phyloP scores from a whole-genome alignment of 176 grass and related monocot species.

The Oryza rufipogon region DNA sequence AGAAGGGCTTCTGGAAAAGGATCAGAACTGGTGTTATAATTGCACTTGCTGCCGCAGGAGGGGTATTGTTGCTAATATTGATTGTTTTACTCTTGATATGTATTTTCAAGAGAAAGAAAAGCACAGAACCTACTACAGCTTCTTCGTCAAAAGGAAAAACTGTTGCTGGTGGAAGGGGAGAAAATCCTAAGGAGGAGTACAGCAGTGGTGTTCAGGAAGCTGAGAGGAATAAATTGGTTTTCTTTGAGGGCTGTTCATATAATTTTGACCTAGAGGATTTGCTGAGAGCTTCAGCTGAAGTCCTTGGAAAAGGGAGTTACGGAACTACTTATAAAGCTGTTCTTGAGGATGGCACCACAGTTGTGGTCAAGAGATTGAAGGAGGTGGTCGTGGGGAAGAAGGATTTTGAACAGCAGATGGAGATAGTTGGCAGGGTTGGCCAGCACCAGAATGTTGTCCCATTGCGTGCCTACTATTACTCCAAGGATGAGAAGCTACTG shows the following conservation, averaged over 20 bases:
- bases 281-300: constrained; percentile 92
- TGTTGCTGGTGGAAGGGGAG: constrained; percentile 56
- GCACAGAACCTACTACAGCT: constrained; percentile 45
- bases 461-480: constrained; percentile 95
- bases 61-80: constrained; percentile 67
- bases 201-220: constrained; percentile 93
- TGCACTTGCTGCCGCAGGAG: constrained; percentile 64
- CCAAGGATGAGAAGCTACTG: constrained; percentile 96
- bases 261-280: constrained; percentile 99
- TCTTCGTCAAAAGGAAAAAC: constrained; percentile 75
- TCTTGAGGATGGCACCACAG: constrained; percentile 92
- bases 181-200: constrained; percentile 87
- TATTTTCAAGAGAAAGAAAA: constrained; percentile 72
- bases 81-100: constrained; percentile 64
- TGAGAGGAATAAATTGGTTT: constrained; percentile 91
- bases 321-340: constrained; percentile 97
- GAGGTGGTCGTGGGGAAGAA: constrained; percentile 86
- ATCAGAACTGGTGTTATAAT: constrained; percentile 66
- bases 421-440: constrained; percentile 79
- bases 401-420: constrained; percentile 97
- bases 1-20: constrained; percentile 74
- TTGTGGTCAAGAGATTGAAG: constrained; percentile 95
- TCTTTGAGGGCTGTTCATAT: constrained; percentile 85
- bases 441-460: constrained; percentile 83
- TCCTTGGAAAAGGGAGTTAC: constrained; percentile 93